Conservation (phyloP, 768 basidiomycete species). For the Agrocybe pediades region DNA sequence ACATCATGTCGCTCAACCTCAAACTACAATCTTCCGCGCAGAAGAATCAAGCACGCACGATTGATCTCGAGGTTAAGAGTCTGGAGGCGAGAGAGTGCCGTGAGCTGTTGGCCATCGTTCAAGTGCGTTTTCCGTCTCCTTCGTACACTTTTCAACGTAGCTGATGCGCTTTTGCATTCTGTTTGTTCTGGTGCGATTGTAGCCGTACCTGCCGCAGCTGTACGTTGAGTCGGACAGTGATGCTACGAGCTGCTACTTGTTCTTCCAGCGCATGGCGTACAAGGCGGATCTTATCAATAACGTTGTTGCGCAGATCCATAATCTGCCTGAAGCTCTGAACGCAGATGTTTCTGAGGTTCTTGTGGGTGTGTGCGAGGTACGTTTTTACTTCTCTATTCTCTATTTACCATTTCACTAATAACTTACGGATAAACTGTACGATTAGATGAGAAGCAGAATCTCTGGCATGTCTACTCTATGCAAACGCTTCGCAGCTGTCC, state of each 20-base stretch:
- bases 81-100: slow-evolving; percentile 83
- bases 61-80: slow-evolving; percentile 87
- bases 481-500: slow-evolving; percentile 86
- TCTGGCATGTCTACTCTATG: slow-evolving; percentile 80
- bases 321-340: slow-evolving; percentile 83
- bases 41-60: slow-evolving; percentile 87
- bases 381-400: slow-evolving; percentile 13
- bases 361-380: slow-evolving; percentile 93
- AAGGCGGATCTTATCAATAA: slow-evolving; percentile 88
- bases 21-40: slow-evolving; percentile 90
- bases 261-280: slow-evolving; percentile 86
- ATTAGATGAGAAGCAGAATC: slow-evolving; percentile 81
- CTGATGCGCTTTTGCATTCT: background rate
- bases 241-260: slow-evolving; percentile 86
- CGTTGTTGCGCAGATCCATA: slow-evolving; percentile 81
- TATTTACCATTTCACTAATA: background rate
- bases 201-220: slow-evolving; percentile 91
- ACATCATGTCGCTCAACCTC: slow-evolving; percentile 92
- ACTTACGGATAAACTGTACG: background rate
- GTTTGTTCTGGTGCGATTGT: slow-evolving; percentile 9
- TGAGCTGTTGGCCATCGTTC: slow-evolving; percentile 81
- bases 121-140: slow-evolving; percentile 44
- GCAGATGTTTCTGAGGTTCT: slow-evolving; percentile 80
- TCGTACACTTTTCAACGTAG: background rate
- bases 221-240: slow-evolving; percentile 90